Percentiles rank a stretch among this genome's conserved stretches.
Conservation (phyloP, 73 alveolate genomes). For the Paramecium caudatum region DNA sequence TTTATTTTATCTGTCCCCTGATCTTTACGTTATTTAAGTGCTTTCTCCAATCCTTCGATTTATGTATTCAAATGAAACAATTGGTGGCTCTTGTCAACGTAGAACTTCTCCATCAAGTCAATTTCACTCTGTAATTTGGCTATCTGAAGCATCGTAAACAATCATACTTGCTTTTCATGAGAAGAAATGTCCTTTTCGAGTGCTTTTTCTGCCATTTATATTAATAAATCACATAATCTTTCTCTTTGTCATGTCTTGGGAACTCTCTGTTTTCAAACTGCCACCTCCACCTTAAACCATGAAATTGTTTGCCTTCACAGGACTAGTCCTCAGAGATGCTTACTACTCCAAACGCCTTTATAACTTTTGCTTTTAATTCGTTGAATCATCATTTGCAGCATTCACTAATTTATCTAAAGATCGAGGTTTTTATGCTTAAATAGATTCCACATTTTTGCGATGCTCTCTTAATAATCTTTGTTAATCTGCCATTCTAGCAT, state of each 20-base stretch:
- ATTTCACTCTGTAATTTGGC: too few relatives aligned
- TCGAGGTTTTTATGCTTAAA: background rate
- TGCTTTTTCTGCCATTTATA: too few relatives aligned
- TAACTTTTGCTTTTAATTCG: background rate
- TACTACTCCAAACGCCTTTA: slow-evolving; percentile 12
- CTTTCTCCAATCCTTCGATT: slow-evolving; percentile 15
- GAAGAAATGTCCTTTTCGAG: too few relatives aligned
- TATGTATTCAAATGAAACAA: slow-evolving; percentile 28
- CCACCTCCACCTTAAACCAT: slow-evolving; percentile 19
- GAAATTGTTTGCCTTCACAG: background rate
- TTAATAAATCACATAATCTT: too few relatives aligned
- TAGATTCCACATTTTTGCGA: background rate
- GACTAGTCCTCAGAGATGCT: slow-evolving; percentile 57
- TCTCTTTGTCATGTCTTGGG: too few relatives aligned
- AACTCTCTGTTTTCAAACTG: slow-evolving; percentile 29
- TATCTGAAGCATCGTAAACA: too few relatives aligned
- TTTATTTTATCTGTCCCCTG: background rate
- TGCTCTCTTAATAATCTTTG: slow-evolving; percentile 38
- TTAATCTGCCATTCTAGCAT: background rate
- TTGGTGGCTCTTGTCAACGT: background rate
- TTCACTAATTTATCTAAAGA: slow-evolving; percentile 57
- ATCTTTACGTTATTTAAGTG: background rate
- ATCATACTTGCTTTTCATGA: too few relatives aligned
- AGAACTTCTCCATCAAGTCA: too few relatives aligned
- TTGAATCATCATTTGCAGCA: background rate